A percentile compares a stretch with the other conserved stretches of the same genome.
Evolutionary conservation across 352 stramenopile species (phyloP).

Genomic region (Thalassiosira hispida): DNA sequence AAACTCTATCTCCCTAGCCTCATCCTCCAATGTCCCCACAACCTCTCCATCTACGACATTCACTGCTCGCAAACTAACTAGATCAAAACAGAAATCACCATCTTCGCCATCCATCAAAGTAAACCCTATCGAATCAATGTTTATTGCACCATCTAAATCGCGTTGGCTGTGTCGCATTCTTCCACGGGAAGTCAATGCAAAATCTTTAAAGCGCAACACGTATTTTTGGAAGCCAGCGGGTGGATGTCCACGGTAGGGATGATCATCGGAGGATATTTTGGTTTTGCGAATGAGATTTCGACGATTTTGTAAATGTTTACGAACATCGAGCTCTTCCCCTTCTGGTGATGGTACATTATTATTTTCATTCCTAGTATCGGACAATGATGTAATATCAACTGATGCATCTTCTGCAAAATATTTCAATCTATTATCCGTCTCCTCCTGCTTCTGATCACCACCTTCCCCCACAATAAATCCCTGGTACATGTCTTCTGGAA

Average conservation of each 20-base stretch:
- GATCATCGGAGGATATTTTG: slow-evolving; percentile 20
- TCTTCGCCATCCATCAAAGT: slow-evolving; percentile 80
- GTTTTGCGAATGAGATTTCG: slow-evolving; percentile 23
- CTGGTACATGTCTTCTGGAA: slow-evolving; percentile 84
- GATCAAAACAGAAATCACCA: slow-evolving; percentile 81
- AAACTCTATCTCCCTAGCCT: slow-evolving; percentile 32
- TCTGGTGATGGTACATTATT: background rate
- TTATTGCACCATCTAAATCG: slow-evolving; percentile 66
- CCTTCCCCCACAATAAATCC: slow-evolving; percentile 50
- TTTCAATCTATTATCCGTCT: background rate
- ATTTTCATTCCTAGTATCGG: slow-evolving; percentile 8
- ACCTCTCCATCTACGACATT: slow-evolving; percentile 62
- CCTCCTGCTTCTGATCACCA: background rate
- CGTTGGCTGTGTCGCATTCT: slow-evolving; percentile 62
- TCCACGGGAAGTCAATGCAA: slow-evolving; percentile 67
- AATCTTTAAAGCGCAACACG: slow-evolving; percentile 77
- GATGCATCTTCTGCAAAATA: slow-evolving; percentile 11
- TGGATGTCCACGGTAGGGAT: slow-evolving; percentile 40
- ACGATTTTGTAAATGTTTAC: slow-evolving; percentile 27
- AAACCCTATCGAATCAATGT: slow-evolving; percentile 78
- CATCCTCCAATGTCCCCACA: slow-evolving; percentile 32
- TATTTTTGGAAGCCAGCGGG: slow-evolving; percentile 58
- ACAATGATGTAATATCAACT: background rate
- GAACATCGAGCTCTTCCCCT: slow-evolving; percentile 31
- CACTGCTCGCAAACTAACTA: slow-evolving; percentile 72